phyloP scores from a whole-genome alignment of 2,329 filamentous ascomycete genomes.

The Helotiales sp. region DNA sequence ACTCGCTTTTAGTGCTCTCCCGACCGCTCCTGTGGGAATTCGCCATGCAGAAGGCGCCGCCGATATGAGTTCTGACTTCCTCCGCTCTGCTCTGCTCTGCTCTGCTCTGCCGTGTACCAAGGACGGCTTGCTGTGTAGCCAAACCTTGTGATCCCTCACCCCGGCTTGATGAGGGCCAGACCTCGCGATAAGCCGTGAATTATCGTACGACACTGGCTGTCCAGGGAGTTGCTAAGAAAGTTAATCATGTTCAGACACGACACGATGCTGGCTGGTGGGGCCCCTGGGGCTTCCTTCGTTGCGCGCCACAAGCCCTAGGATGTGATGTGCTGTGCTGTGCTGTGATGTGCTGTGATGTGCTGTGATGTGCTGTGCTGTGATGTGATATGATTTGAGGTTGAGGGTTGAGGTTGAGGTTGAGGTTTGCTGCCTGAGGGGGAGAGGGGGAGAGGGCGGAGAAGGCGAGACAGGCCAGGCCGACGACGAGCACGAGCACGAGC shows the following conservation, averaged over 20 bases:
- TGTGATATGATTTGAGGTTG: too few species aligned
- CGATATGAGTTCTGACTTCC: slow-evolving; percentile 6
- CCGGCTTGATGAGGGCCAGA: slow-evolving; percentile 2
- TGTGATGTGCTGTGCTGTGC: not conserved
- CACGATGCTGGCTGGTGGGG: not conserved
- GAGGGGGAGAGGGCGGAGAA: not conserved
- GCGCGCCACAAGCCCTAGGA: not conserved
- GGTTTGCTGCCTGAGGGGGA: not conserved
- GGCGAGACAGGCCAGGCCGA: not conserved
- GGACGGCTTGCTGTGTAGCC: not conserved
- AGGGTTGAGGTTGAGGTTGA: too few species aligned
- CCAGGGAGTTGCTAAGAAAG: not conserved
- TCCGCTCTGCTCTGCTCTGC: not conserved
- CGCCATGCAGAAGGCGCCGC: not conserved
- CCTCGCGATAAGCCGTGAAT: slow-evolving; percentile 5
- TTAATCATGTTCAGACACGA: not conserved
- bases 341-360: too few species aligned
- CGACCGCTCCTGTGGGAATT: slow-evolving; percentile 5
- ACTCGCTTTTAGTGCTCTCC: not conserved
- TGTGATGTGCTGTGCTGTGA: too few species aligned
- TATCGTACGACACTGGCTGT: slow-evolving; percentile 1
- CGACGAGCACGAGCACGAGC: not conserved
- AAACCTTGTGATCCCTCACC: slow-evolving; percentile 9
- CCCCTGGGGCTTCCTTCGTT: not conserved
- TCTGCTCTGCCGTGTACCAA: not conserved